phyloP scores from a whole-genome alignment of 2,329 filamentous ascomycete genomes.

The Beauveria scarabaeidicola region DNA sequence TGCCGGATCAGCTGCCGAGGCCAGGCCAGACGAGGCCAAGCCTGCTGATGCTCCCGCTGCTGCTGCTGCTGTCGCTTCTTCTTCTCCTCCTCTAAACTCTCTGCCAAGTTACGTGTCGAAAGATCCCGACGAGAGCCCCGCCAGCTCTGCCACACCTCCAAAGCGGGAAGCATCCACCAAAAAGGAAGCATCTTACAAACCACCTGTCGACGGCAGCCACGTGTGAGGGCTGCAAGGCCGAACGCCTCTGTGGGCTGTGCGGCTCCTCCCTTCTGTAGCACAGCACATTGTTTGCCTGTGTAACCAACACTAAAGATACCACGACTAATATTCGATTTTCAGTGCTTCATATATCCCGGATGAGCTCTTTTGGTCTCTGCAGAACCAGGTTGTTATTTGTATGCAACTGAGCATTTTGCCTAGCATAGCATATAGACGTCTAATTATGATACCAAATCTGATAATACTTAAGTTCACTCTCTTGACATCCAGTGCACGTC shows the following conservation, averaged over 20 bases:
- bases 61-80: background rate
- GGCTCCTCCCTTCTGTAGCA: background rate
- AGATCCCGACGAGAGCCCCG: conserved; percentile 15
- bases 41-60: background rate
- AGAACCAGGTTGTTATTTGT: background rate
- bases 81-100: background rate
- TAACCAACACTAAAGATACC: background rate
- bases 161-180: conserved; percentile 11
- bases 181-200: background rate
- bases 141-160: conserved; percentile 12
- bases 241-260: background rate
- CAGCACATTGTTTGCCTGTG: background rate
- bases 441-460: conserved; percentile 1
- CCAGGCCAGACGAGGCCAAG: background rate
- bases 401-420: background rate
- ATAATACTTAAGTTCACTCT: background rate
- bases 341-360: background rate
- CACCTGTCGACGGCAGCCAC: background rate
- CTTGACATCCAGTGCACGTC: background rate
- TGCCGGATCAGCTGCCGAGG: background rate
- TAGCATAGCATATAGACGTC: conserved; percentile 4
- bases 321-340: background rate
- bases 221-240: background rate
- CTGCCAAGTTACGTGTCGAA: background rate
- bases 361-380: background rate